These are phyloP conservation scores for Ophiosphaerella herpotricha DNA, from an alignment of 2,329 filamentous ascomycete species.

Conservation along the genomic window DNA sequence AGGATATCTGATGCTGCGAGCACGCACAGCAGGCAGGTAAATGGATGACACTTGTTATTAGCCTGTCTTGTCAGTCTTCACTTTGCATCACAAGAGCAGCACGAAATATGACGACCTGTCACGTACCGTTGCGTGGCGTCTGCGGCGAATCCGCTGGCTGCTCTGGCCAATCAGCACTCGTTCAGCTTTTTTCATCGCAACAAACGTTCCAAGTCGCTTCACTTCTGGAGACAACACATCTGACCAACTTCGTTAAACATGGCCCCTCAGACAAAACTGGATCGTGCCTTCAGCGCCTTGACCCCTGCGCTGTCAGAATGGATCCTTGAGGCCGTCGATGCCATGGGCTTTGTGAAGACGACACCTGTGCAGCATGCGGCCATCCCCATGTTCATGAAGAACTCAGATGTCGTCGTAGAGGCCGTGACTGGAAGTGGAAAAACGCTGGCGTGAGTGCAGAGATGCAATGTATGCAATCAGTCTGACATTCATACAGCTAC, in stretches of 20 bases:
- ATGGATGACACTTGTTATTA: background rate
- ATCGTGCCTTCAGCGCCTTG: slow-evolving; percentile 68
- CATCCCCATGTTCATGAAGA: slow-evolving; percentile 83
- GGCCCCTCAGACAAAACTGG: slow-evolving; percentile 39
- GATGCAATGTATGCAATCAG: background rate
- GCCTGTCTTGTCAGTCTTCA: background rate
- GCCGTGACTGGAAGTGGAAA: slow-evolving; percentile 52
- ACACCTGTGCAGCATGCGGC: slow-evolving; percentile 95
- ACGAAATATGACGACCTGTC: slow-evolving; percentile 5
- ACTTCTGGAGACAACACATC: background rate
- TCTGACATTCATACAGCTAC: slow-evolving; percentile 53
- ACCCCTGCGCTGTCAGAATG: slow-evolving; percentile 76
- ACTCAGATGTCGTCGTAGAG: slow-evolving; percentile 93
- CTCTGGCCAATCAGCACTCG: slow-evolving; percentile 7
- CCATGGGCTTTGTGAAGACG: slow-evolving; percentile 85
- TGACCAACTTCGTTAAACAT: slow-evolving; percentile 14
- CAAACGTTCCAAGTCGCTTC: slow-evolving; percentile 11
- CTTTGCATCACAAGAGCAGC: background rate
- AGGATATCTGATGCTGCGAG: background rate
- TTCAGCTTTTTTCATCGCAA: slow-evolving; percentile 22
- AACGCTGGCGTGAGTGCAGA: slow-evolving; percentile 32
- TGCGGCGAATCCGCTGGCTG: slow-evolving; percentile 7
- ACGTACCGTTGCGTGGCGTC: slow-evolving; percentile 3
- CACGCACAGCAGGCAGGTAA: background rate
- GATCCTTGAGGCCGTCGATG: slow-evolving; percentile 80